Evolutionary conservation across 306 rosid species (phyloP).

Genomic region (Dalbergia cultrata): DNA sequence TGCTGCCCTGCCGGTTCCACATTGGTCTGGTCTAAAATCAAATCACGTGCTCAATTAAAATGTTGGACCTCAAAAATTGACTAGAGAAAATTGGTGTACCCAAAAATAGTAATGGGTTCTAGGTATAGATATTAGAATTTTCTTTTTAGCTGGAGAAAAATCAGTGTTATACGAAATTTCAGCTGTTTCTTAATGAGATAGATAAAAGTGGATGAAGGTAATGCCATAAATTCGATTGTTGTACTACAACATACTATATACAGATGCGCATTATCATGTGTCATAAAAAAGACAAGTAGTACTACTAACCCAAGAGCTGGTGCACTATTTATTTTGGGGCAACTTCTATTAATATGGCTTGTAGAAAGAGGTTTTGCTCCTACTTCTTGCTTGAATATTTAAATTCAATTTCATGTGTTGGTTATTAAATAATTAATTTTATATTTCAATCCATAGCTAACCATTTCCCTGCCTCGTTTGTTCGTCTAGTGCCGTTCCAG

Average conservation of each 20-base stretch:
- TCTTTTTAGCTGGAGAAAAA: too few relatives aligned
- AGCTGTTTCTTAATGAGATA: too few relatives aligned
- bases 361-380: neutral
- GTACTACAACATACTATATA: too few relatives aligned
- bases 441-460: constrained; percentile 13
- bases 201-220: too few relatives aligned
- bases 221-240: too few relatives aligned
- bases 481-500: neutral
- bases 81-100: neutral
- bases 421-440: neutral
- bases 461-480: neutral
- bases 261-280: neutral
- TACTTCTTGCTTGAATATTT: neutral
- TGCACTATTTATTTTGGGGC: neutral
- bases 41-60: neutral
- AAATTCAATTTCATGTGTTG: neutral
- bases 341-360: neutral
- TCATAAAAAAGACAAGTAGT: neutral
- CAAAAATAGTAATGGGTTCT: too few relatives aligned
- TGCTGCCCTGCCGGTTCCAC: neutral
- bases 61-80: neutral
- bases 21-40: neutral
- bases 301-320: neutral
- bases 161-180: too few relatives aligned
- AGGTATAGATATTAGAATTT: too few relatives aligned